Evolutionary conservation across 768 basidiomycete genomes (phyloP), one percentile per base, ranked within the genome.

Genomic region (Lepiota brunneoincarnata): DNA sequence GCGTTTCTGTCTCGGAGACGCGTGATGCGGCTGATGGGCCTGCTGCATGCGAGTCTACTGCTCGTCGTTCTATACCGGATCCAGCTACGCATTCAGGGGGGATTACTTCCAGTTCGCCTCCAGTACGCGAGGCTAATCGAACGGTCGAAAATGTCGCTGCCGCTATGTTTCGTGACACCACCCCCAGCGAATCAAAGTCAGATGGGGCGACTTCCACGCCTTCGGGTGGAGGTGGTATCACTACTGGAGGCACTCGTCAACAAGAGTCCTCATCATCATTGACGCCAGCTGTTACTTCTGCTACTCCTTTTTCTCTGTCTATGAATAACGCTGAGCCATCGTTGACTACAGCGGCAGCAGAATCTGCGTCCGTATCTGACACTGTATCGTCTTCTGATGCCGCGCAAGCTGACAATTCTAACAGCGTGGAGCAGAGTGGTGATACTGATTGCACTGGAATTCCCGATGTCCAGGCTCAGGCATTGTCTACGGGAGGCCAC

Each of bases 351-450:
- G 59, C 60, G 49, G 59, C 67, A 49, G 68, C 70, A 68, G 70
- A 67, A 68, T 71, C 70, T 69, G 70, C 68, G 76, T 80, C 81
- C 72, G 80, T 81, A 66, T 73, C 72, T 68, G 72, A 74, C 67
- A 58, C 69, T 70, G 60, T 67, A 65, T 72, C 70, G 62, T 61
- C 66, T 59, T 64, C 67, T 66, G 60, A 57, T 79, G 71, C 75
- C 67, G 57, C 63, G 48, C 51, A 5, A 59, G 61, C 59, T 63
- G 31, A 31, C 11, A 66, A 55, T 71, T 69, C 60, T 62, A 58
- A 71, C 69, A 74, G 75, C 62, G 75, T 70, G 66, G 72, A 77
- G 45, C 40, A 37, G 9, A 34, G 26, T 59, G 68, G 71, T 61
- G 61, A 73, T 74, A 70, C 73, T 79, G 70, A 80, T 69, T 61